Evolutionary conservation across 768 basidiomycete species (phyloP).

Genomic region (Tulasnella sp.): DNA sequence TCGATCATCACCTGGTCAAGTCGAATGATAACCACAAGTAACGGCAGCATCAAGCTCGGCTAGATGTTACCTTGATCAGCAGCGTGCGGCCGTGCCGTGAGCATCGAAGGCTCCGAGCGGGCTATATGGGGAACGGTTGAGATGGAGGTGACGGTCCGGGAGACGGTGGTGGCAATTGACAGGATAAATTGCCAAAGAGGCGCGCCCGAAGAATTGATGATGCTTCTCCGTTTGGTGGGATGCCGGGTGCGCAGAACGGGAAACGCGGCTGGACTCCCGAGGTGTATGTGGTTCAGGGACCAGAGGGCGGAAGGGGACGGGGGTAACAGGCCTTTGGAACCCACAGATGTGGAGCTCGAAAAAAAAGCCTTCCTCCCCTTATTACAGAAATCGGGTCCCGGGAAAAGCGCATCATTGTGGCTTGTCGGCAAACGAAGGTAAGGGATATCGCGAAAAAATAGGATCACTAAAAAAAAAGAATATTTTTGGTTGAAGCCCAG

Average conservation of each 20-base stretch:
- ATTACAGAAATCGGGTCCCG: background rate
- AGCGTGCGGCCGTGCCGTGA: background rate
- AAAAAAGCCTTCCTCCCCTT: background rate
- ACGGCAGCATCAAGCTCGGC: background rate
- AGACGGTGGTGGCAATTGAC: background rate
- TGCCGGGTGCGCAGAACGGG: background rate
- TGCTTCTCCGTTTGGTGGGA: conserved; percentile 9
- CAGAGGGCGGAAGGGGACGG: background rate
- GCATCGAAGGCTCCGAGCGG: background rate
- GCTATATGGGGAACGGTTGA: background rate
- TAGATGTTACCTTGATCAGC: background rate
- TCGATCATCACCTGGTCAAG: background rate
- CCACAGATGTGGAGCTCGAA: conserved; percentile 6
- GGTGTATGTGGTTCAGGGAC: background rate
- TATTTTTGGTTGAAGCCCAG: no score
- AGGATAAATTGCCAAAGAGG: conserved; percentile 5
- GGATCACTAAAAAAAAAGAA: background rate
- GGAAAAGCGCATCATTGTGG: conserved; percentile 4
- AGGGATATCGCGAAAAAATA: background rate
- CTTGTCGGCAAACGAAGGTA: background rate
- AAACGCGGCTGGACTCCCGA: conserved; percentile 1
- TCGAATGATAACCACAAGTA: background rate
- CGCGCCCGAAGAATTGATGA: conserved; percentile 6
- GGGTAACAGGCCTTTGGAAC: conserved; percentile 10
- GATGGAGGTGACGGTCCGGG: background rate